Evolutionary conservation across 805 yeast species (phyloP).

Genomic region (Pichia deserticola): DNA sequence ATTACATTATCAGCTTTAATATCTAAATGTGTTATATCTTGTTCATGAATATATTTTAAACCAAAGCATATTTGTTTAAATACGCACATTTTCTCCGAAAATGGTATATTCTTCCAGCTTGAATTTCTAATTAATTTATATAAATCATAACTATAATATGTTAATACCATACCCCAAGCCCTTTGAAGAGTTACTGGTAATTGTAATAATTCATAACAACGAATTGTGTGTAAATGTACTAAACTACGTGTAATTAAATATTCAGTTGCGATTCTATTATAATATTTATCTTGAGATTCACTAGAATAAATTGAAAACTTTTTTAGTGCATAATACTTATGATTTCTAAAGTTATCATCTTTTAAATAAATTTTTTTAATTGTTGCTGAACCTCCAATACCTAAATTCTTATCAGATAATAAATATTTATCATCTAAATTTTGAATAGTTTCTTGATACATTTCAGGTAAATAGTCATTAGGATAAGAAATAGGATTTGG

Average conservation of each 20-base stretch:
- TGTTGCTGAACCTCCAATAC: conserved; percentile 67
- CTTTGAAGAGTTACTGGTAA: conserved; percentile 53
- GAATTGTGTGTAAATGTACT: conserved; percentile 51
- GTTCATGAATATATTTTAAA: conserved; percentile 51
- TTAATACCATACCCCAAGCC: conserved; percentile 75
- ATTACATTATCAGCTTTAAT: conserved; percentile 69
- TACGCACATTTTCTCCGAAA: conserved; percentile 51
- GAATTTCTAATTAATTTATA: conserved; percentile 46
- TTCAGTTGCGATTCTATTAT: conserved; percentile 57
- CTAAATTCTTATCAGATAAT: conserved; percentile 38
- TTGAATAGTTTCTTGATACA: conserved; percentile 39
- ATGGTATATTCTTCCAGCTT: conserved; percentile 48
- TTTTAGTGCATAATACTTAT: conserved; percentile 50
- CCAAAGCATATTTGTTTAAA: conserved; percentile 66
- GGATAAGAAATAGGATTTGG: conserved; percentile 61
- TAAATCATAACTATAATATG: conserved; percentile 56
- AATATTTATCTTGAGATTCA: conserved; percentile 48
- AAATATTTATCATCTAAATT: conserved; percentile 51
- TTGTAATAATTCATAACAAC: conserved; percentile 46
- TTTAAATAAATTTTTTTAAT: conserved; percentile 43
- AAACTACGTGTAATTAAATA: conserved; percentile 51
- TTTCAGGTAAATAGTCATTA: conserved; percentile 51
- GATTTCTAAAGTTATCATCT: conserved; percentile 27
- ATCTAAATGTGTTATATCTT: conserved; percentile 66
- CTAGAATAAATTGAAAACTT: conserved; percentile 45